Evolutionary conservation across 768 basidiomycete species (phyloP), one percentile per base, ranked within the genome.

Genomic region (Cystofilobasidium macerans): DNA sequence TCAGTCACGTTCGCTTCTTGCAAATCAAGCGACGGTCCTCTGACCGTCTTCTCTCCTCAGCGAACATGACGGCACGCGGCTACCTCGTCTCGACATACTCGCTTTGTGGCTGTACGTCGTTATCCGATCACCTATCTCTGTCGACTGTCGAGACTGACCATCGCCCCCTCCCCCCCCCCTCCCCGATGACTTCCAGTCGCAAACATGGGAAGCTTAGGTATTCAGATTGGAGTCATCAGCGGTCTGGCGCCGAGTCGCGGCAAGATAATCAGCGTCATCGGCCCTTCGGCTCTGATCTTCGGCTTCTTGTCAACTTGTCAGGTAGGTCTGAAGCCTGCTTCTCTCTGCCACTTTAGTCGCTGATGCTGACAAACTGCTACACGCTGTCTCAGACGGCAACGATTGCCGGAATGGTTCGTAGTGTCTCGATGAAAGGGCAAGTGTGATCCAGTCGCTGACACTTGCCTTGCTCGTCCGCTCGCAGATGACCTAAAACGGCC

Each of bases 31-130:
- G 20, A 9, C 16, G 28, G 20, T 47, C 8, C 45, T 9, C 45
- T 47, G 45, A 47, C 45, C 16, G 8, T 47, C 16, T 9, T 24
- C 18, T 26, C 26, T 32, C 1, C 77, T 84, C 48, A 74, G 77
- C 28, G 76, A 80, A 58, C 3, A 81, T 91, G 59, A 84, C 84
- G 26, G 79, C 76, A 35, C 88, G 87, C 64, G 87, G 84, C 26
- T 90, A 80, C 77, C 86, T 85, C 61, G 91, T 93, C 70, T 26
- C 86, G 18, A 84, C 86, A 38, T 94, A 92, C 74, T 85, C 86
- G 20, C 84, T 93, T 20, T 92, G 89, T 75, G 92, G 92, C 13
- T 94, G n/a, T n/a, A n/a, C n/a, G n/a, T n/a, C n/a, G n/a, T n/a
- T n/a, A n/a, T n/a, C n/a, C n/a, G n/a, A n/a, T n/a, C n/a, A n/a